phyloP scores from a whole-genome alignment of 495 filamentous ascomycete species.

The Aspergillus baeticus region DNA sequence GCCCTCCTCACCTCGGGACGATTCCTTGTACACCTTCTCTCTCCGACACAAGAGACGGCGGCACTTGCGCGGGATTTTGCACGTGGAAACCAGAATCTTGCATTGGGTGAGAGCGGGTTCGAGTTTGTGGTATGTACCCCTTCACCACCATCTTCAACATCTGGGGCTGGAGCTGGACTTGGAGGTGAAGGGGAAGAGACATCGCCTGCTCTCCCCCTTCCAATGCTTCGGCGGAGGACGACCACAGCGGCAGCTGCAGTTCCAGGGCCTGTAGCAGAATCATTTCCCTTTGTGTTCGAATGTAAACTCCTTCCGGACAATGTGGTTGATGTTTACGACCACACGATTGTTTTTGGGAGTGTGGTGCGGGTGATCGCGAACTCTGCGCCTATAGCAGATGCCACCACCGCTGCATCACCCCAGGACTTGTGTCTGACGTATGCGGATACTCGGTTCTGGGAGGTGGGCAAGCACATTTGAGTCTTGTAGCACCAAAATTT shows the following conservation, averaged over 20 bases:
- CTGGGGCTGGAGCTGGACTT: neutral
- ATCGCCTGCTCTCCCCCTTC: conserved; percentile 22
- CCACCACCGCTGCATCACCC: neutral
- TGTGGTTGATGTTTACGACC: conserved; percentile 40
- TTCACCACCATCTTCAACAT: neutral
- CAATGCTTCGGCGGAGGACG: conserved; percentile 28
- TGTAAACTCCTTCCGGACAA: conserved; percentile 35
- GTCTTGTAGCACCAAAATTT: neutral
- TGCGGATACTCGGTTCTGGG: conserved; percentile 47
- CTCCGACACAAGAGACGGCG: conserved; percentile 28
- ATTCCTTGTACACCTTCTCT: conserved; percentile 46
- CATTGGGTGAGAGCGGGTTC: conserved; percentile 33
- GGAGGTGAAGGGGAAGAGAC: neutral
- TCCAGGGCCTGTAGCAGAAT: neutral
- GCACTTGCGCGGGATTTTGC: conserved; percentile 46
- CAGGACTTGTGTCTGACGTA: conserved; percentile 41
- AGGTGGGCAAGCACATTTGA: conserved; percentile 39
- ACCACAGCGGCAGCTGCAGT: neutral
- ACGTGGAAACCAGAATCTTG: conserved; percentile 33
- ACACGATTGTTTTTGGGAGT: conserved; percentile 42
- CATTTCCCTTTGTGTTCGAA: conserved; percentile 44
- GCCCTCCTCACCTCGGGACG: conserved; percentile 52
- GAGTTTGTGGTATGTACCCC: conserved; percentile 27
- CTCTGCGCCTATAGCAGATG: neutral
- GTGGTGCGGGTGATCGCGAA: conserved; percentile 26